Evolutionary conservation across 345 rosid species (phyloP), one percentile per base, ranked within the genome.

Genomic region (Dimocarpus longan): DNA sequence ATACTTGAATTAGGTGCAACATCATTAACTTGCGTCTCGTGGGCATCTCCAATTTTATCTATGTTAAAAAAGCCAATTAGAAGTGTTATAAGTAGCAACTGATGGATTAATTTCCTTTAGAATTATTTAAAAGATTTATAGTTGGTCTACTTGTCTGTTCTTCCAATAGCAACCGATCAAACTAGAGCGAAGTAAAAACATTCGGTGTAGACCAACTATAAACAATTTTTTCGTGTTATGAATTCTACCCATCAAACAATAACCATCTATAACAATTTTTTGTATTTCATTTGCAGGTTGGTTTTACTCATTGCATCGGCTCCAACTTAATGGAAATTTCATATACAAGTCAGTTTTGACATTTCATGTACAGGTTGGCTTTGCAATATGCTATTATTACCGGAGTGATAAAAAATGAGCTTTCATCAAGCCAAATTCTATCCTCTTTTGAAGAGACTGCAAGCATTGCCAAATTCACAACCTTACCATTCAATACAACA

Each of bases 121-220:
- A 42, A n/a, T 68, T 54, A n/a, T n/a, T n/a, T n/a, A n/a, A n/a
- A n/a, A 50, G 43, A 71, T 5, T 11, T 42, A 50, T 71, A 12
- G 74, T 50, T 24, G 40, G 1, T 71, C 63, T 10, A 26, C 65
- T 19, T 42, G 50, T 19, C 2, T 22, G 6, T 24, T 71, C 7
- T 57, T 71, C 2, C 48, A 16, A 73, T 39, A 73, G 9, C 76
- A 46, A 73, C 57, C 44, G 8, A 73, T 73, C 67, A 73, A 19
- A 10, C 46, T 37, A 59, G 18, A 22, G 66, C 9, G 32, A 62
- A 32, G 6, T 62, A 62, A 62, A 15, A 8, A 22, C 66, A 62
- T 22, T 3, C 10, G 66, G 66, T 0, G 1, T 24, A 28, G 37
- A 62, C 32, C 66, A n/a, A n/a, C 66, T 1, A 28, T 13, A 62